phyloP scores from a whole-genome alignment of 1,139 yeast species.

The Sugiyamaella neomexicana region DNA sequence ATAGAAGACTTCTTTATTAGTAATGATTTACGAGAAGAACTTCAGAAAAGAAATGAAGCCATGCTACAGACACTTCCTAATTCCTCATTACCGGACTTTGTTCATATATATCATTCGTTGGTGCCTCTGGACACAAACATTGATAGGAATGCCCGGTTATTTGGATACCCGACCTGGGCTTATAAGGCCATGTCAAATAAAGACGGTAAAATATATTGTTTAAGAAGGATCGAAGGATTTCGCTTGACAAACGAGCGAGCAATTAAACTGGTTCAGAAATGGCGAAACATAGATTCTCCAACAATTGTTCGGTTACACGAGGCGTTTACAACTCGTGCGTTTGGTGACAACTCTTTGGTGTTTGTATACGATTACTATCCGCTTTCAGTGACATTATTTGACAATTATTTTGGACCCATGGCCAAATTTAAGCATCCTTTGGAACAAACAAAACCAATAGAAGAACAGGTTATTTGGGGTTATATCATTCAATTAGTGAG shows the following conservation, averaged over 20 bases:
- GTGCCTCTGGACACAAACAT: slow-evolving; percentile 74
- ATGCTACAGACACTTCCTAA: slow-evolving; percentile 67
- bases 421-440: slow-evolving; percentile 22
- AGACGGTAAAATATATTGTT: slow-evolving; percentile 76
- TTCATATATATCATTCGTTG: slow-evolving; percentile 81
- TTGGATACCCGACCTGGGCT: slow-evolving; percentile 61
- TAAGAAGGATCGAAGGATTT: slow-evolving; percentile 71
- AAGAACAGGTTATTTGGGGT: slow-evolving; percentile 71
- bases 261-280: slow-evolving; percentile 50
- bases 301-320: slow-evolving; percentile 70
- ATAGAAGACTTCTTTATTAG: slow-evolving; percentile 71
- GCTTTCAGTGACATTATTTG: slow-evolving; percentile 57
- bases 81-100: slow-evolving; percentile 67
- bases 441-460: slow-evolving; percentile 38
- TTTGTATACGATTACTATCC: slow-evolving; percentile 72
- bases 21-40: slow-evolving; percentile 65
- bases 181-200: slow-evolving; percentile 78
- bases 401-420: slow-evolving; percentile 50
- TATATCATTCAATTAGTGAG: slow-evolving; percentile 71
- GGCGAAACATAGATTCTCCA: slow-evolving; percentile 52
- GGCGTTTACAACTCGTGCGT: slow-evolving; percentile 84
- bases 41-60: slow-evolving; percentile 78
- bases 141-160: slow-evolving; percentile 55
- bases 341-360: slow-evolving; percentile 66
- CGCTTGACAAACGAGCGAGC: slow-evolving; percentile 61